A percentile compares a stretch with the other conserved stretches of the same genome.
Evolutionary conservation across 495 filamentous ascomycete genomes (phyloP).

Genomic region (Bathelium albidoporum): DNA sequence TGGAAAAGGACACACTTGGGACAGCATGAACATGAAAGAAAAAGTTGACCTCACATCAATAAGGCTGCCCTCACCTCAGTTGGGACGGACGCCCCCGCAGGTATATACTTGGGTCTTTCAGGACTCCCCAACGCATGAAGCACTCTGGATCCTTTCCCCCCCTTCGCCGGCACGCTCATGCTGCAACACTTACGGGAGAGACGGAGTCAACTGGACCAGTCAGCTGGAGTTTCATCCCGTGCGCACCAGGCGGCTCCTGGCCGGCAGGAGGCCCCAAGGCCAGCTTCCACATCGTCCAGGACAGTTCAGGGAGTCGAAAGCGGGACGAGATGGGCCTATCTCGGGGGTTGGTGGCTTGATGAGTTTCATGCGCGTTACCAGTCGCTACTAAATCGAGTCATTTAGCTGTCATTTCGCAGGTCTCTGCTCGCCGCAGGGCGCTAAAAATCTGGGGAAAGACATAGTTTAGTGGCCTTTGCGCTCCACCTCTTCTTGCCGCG

Average conservation of each 20-base stretch:
- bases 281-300: background rate
- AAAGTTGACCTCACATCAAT: background rate
- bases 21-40: background rate
- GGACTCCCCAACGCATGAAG: background rate
- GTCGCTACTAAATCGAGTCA: background rate
- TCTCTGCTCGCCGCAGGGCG: background rate
- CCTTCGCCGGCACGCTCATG: background rate
- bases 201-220: background rate
- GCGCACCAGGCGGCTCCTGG: background rate
- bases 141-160: background rate
- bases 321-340: background rate
- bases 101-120: background rate
- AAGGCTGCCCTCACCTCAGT: background rate
- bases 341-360: background rate
- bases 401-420: background rate
- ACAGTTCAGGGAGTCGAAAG: background rate
- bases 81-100: background rate
- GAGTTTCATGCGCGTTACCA: background rate
- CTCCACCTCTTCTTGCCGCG: background rate
- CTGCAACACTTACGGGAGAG: background rate
- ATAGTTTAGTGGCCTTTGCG: background rate
- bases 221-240: background rate
- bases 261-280: background rate
- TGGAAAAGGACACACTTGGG: too few species aligned
- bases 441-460: background rate